Evolutionary conservation across 495 filamentous ascomycete species (phyloP).

Genomic region (Penicillium riverlandense): DNA sequence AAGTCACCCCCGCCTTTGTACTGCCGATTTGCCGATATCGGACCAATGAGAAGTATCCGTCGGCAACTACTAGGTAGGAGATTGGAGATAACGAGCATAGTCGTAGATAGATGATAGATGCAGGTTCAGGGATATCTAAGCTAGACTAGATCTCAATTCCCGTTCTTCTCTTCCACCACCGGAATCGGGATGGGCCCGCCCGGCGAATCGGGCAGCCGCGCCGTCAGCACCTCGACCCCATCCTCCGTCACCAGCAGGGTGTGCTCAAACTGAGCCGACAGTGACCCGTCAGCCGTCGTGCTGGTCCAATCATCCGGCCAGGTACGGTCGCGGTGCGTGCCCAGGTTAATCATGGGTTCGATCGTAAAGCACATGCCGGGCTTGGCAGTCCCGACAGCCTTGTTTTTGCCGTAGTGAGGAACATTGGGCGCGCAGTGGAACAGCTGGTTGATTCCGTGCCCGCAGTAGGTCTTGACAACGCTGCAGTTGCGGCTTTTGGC

Average conservation of each 20-base stretch:
- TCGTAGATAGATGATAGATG: too few relatives aligned
- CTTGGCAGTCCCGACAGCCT: conserved; percentile 80
- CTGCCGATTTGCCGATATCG: conserved; percentile 1
- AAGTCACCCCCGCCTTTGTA: conserved; percentile 5
- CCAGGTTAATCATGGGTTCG: conserved; percentile 84
- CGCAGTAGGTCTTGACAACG: conserved; percentile 84
- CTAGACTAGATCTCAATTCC: conserved; percentile 3
- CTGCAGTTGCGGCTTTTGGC: conserved; percentile 72
- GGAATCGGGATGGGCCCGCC: conserved; percentile 77
- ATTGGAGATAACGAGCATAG: too few relatives aligned
- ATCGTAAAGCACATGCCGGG: conserved; percentile 91
- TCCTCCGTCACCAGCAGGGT: conserved; percentile 90
- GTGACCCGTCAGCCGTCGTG: conserved; percentile 71
- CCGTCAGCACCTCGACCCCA: conserved; percentile 89
- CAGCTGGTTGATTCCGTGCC: conserved; percentile 77
- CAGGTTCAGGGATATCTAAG: too few relatives aligned
- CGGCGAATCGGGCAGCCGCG: conserved; percentile 70
- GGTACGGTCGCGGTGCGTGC: conserved; percentile 71
- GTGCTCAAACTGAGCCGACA: conserved; percentile 89
- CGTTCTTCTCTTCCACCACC: neutral
- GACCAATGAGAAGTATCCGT: neutral
- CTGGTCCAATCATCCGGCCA: conserved; percentile 94
- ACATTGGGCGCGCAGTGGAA: conserved; percentile 84
- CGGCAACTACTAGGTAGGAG: too few relatives aligned
- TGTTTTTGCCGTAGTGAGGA: conserved; percentile 86